Base-by-base conservation (phyloP, 306 rosid species). In the Lablab purpureus region DNA sequence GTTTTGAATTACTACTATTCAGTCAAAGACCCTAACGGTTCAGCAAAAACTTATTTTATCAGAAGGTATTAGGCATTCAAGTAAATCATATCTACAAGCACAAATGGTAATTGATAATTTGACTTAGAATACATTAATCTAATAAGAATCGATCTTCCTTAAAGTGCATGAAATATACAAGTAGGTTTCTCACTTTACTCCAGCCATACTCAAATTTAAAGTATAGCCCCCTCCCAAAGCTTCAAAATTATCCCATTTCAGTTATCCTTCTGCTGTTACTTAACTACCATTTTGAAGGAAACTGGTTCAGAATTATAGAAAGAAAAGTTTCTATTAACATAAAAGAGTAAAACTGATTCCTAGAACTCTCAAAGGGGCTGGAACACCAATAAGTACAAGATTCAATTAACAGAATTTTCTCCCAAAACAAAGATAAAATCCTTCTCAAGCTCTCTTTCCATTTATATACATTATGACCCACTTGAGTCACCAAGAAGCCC, bases 171-270 rank as follows among this genome's bases (percentile, higher is more conserved):
- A 54, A 37, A 78, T 14, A 46, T 69, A 15, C 1, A 52, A 2
- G 54, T 51, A 66, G 76, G n/a, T 78, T 78, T 54, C 75, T 40
- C 54, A 7, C 40, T 50, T 52, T 51, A 41, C 32, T 58, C 72
- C 84, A 71, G 25, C 64, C 23, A 55, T 52, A 32, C 10, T 27
- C 10, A 55, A 74, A 21, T 43, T 45, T 19, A 50, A n/a, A 62
- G 6, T 11, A 67, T 59, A 34, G 58, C 46, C 23, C 23, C 9
- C 19, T 13, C 71, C 46, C n/a, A 23, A 40, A 40, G 47, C 47
- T 10, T 41, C 14, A 47, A 47, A 59, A 19, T 58, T 9, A 51
- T 43, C 75, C 36, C 12, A 59, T 22, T 71, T 65, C 3, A 58
- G 25, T 23, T 25, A 47, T 62, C 54, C 65, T 45, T 54, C 34